Base-by-base conservation (phyloP, 176 grass and related monocot species). In the Phragmites australis region DNA sequence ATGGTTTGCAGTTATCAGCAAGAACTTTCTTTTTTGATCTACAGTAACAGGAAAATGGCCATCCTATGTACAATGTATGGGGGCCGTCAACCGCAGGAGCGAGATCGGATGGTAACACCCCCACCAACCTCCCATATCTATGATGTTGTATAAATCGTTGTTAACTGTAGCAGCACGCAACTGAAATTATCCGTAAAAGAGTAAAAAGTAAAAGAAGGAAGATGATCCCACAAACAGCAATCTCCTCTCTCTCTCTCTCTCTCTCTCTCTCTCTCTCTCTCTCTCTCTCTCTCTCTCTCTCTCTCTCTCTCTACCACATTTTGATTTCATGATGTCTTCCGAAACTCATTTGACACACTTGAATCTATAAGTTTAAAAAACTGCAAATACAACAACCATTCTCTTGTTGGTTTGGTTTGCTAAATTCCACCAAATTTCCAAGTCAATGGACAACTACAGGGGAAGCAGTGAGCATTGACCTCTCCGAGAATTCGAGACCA, bases 131-230 rank as follows among this genome's bases (percentile, higher is more conserved):
- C n/a, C n/a, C n/a, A n/a, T n/a, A n/a, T 37, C 34, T 37, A 70
- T 44, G 9, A 43, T 67, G 41, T 45, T 37, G 6, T 82, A 30
- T 74, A 17, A 30, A 65, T 51, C 6, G 77, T 66, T 72, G 65
- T 77, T 70, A 65, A 71, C 82, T 81, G 87, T 76, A 85, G 27
- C 17, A 73, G 12, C 43, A 84, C 68, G 70, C 31, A 50, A 43
- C 76, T 63, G 30, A 37, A 52, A 75, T 60, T 30, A 37, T 5
- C 34, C 2, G 34, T 21, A 73, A 32, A 75, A 37, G 7, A 27
- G 62, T 9, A 30, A 58, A 72, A 45, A 11, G 3, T 18, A 8
- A 46, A 14, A 37, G 31, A 32, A 46, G 43, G 46, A 46, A 88
- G 44, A 68, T 3, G 26, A 83, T n/a, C 45, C 74, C 32, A 51